These are phyloP conservation scores for Eucalyptus microcorys DNA, from an alignment of 345 rosid genomes.

Conservation along the genomic window DNA sequence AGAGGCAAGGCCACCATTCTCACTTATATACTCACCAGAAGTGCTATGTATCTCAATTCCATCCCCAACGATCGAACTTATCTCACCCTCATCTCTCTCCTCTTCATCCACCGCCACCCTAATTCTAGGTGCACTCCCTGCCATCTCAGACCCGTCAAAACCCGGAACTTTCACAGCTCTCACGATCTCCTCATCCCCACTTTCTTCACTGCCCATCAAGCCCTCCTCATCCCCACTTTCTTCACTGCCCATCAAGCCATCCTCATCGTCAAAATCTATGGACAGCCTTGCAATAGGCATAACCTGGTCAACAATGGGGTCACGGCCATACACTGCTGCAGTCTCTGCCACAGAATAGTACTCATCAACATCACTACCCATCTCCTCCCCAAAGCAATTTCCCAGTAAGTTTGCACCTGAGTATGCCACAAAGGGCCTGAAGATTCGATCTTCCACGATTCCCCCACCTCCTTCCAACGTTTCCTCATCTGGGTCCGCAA, in stretches of 20 bases:
- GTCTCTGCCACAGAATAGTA: neutral
- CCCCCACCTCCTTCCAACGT: constrained; percentile 11
- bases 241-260: constrained; percentile 10
- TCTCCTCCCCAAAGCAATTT: neutral
- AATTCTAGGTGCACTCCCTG: neutral
- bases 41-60: neutral
- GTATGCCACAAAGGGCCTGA: neutral
- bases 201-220: constrained; percentile 11
- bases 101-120: neutral
- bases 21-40: neutral
- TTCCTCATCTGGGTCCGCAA: constrained; percentile 22
- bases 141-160: neutral
- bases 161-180: constrained; percentile 6
- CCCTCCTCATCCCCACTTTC: constrained; percentile 25
- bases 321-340: neutral
- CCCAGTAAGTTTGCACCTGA: neutral
- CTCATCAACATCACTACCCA: constrained; percentile 2
- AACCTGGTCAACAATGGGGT: neutral
- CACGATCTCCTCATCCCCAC: constrained; percentile 14
- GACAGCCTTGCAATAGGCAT: constrained; percentile 60
- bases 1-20: neutral
- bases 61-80: neutral
- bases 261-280: constrained; percentile 44
- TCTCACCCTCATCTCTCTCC: neutral
- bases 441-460: constrained; percentile 3